phyloP scores from a whole-genome alignment of 2,329 filamentous ascomycete species.

The Colletotrichum zoysiae region DNA sequence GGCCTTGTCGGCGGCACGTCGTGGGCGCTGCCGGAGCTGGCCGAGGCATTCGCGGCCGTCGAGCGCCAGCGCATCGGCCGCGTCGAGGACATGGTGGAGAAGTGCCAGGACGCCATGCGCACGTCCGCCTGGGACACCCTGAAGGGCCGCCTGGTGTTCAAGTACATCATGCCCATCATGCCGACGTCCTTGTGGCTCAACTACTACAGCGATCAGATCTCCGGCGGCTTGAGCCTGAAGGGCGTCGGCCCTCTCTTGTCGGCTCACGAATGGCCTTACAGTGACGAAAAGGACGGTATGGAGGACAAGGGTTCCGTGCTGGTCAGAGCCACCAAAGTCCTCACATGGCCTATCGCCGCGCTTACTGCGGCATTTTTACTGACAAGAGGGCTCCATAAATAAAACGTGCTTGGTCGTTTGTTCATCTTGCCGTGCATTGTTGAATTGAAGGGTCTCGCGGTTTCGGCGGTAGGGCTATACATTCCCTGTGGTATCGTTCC shows the following conservation, averaged over 20 bases:
- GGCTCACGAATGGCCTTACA: slow-evolving; percentile 30
- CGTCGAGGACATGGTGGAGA: slow-evolving; percentile 23
- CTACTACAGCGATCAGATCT: slow-evolving; percentile 30
- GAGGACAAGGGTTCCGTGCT: slow-evolving; percentile 2
- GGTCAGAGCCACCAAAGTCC: not conserved
- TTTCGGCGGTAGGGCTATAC: not conserved
- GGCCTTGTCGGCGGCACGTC: not conserved
- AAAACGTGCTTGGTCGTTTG: slow-evolving; percentile 1
- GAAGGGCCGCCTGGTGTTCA: slow-evolving; percentile 21
- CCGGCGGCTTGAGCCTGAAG: slow-evolving; percentile 10
- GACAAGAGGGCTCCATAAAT: slow-evolving; percentile 5
- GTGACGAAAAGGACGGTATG: slow-evolving; percentile 15
- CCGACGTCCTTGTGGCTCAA: slow-evolving; percentile 23
- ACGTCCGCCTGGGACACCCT: slow-evolving; percentile 26
- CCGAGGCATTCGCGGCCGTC: slow-evolving; percentile 17
- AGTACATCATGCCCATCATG: slow-evolving; percentile 23
- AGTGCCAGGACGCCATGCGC: slow-evolving; percentile 36
- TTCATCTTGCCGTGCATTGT: slow-evolving; percentile 16
- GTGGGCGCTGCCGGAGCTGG: slow-evolving; percentile 6
- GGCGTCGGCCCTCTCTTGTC: slow-evolving; percentile 9
- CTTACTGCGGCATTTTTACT: slow-evolving; percentile 25
- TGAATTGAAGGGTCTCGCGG: slow-evolving; percentile 1
- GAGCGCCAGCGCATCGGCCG: slow-evolving; percentile 26
- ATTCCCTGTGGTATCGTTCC: too few relatives aligned
- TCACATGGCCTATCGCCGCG: slow-evolving; percentile 23